These are phyloP conservation scores for Gracilaria domingensis DNA, from an alignment of 23 red algal genomes.

Conservation along the genomic window DNA sequence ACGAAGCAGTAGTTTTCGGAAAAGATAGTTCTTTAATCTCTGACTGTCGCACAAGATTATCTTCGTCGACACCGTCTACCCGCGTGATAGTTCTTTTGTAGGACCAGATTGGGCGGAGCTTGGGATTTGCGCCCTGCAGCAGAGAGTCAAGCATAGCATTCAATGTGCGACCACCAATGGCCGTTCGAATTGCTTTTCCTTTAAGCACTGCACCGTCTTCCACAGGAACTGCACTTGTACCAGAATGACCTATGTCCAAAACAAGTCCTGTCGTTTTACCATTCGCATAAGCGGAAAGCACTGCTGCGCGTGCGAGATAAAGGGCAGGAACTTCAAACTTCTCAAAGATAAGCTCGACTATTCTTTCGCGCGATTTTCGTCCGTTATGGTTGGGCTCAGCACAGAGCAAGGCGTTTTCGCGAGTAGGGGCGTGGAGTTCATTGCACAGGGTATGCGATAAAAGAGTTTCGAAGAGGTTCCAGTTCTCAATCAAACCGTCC, in stretches of 20 bases:
- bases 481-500: slow-evolving; percentile 87
- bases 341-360: slow-evolving; percentile 93
- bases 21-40: slow-evolving; percentile 67
- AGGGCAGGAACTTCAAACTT: slow-evolving; percentile 92
- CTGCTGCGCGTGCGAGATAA: slow-evolving; percentile 74
- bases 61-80: slow-evolving; percentile 68
- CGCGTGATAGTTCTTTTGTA: slow-evolving; percentile 61
- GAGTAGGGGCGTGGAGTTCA: slow-evolving; percentile 69
- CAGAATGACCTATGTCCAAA: slow-evolving; percentile 88
- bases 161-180: slow-evolving; percentile 67
- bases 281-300: slow-evolving; percentile 85
- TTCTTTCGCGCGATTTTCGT: slow-evolving; percentile 79
- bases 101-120: slow-evolving; percentile 76
- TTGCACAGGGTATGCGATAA: slow-evolving; percentile 73
- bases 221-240: slow-evolving; percentile 86
- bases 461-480: slow-evolving; percentile 90
- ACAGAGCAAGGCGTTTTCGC: slow-evolving; percentile 82
- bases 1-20: slow-evolving; percentile 61
- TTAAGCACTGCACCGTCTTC: slow-evolving; percentile 84
- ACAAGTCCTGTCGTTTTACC: slow-evolving; percentile 89
- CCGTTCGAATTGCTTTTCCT: slow-evolving; percentile 71
- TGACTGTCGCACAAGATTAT: slow-evolving; percentile 46
- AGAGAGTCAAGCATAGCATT: slow-evolving; percentile 34
- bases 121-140: neutral
- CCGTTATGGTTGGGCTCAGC: slow-evolving; percentile 90